phyloP scores from a whole-genome alignment of 768 basidiomycete genomes.

The Hortiboletus flavorubellus region DNA sequence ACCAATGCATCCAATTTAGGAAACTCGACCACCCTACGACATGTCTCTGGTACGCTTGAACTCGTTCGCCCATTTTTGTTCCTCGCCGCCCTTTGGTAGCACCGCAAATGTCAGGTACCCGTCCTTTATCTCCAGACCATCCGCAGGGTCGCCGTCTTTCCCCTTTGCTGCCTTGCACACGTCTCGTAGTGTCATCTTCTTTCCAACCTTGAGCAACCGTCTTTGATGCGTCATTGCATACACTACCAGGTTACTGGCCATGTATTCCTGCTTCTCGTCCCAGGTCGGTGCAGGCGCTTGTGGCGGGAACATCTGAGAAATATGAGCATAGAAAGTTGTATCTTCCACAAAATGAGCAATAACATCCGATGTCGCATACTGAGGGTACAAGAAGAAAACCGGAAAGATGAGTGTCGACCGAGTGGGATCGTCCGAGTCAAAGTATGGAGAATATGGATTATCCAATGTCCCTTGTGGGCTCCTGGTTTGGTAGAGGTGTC shows the following conservation, averaged over 20 bases:
- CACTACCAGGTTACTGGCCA: constrained; percentile 58
- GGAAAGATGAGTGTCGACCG: constrained; percentile 70
- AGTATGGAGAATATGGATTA: constrained; percentile 60
- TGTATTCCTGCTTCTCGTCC: constrained; percentile 73
- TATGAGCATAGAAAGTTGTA: constrained; percentile 74
- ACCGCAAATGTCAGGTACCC: constrained; percentile 79
- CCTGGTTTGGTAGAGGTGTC: constrained; percentile 62
- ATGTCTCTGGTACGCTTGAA: constrained; percentile 62
- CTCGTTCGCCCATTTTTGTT: constrained; percentile 83
- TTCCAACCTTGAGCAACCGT: constrained; percentile 86
- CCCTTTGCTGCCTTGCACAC: constrained; percentile 63
- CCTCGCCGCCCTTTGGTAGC: constrained; percentile 70
- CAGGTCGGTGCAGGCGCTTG: constrained; percentile 62
- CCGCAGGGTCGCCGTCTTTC: constrained; percentile 55
- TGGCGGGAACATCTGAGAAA: constrained; percentile 82
- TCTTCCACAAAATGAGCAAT: constrained; percentile 84
- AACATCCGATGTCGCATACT: constrained; percentile 84
- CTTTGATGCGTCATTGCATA: constrained; percentile 80
- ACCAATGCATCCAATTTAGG: constrained; percentile 24
- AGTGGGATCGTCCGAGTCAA: constrained; percentile 62
- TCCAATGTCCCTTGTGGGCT: constrained; percentile 47
- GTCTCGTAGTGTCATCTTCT: constrained; percentile 81
- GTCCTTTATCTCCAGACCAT: constrained; percentile 84
- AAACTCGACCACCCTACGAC: constrained; percentile 11
- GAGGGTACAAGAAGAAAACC: constrained; percentile 91